Evolutionary conservation across 2,329 filamentous ascomycete species (phyloP), one percentile per base, ranked within the genome.

Genomic region (Myriosclerotinia curreyana): DNA sequence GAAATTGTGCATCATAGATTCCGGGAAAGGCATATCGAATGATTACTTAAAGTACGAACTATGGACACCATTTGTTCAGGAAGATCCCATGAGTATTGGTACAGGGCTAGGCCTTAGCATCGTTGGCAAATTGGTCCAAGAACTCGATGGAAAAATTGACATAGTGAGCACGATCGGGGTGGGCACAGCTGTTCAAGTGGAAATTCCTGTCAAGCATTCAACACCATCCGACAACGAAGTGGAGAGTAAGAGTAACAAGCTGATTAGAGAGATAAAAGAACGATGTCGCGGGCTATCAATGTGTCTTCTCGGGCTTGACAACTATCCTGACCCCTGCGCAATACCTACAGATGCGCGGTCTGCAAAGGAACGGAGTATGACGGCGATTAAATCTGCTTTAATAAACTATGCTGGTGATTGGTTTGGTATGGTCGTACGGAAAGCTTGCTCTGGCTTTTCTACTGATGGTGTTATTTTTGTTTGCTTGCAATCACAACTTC

Each of bases 21-120:
- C 85, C 1, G 87, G 87, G 0, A 82, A 63, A 51, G 86, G 86
- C 11, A 88, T 89, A 67, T 84, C 82, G 0, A 78, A 81, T 38
- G 81, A 86, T 12, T 89, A 84, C 66, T 75, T 87, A 52, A 79
- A 82, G 34, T 81, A 81, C 5, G 79, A 81, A 17, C 74, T 88
- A 0, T 89, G 85, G 67, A 82, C 81, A 0, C 83, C 85, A 0
- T 88, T 88, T 67, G 76, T 79, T 0, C 86, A 89, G 66, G 86
- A 89, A 69, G 82, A 87, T 64, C 77, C 80, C 0, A 75, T 89
- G 28, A 80, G 83, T 1, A 80, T 81, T 6, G 86, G 86, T 0
- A 84, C 83, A 1, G 86, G 86, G 0, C 75, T 89, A 0, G 86
- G 86, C 0, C 74, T 89, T 36, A 84, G 82, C 15, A 86, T 89